Conservation (phyloP, 768 basidiomycete species). For the Hydnum rufescens region DNA sequence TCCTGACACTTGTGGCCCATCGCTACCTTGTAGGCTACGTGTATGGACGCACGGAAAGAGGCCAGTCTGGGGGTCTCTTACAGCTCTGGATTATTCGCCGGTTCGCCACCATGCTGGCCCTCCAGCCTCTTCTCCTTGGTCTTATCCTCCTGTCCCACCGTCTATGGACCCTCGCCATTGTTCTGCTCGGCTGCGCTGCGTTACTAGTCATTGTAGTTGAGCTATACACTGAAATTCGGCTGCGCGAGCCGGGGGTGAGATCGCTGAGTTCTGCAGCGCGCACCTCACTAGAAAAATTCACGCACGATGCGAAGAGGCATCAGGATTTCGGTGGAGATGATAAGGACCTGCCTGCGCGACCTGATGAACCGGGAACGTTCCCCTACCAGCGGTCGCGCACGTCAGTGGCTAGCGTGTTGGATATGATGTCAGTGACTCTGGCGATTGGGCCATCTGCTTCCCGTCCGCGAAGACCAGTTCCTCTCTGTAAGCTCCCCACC, state of each 20-base stretch:
- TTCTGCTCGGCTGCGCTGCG: conserved; percentile 36
- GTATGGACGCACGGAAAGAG: conserved; percentile 44
- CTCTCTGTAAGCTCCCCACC: conserved; percentile 33
- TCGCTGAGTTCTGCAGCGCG: conserved; percentile 36
- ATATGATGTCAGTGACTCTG: conserved; percentile 66
- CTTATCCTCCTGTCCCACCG: conserved; percentile 44
- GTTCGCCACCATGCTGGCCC: conserved; percentile 44
- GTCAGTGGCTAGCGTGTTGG: conserved; percentile 62
- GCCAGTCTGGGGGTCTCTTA: conserved; percentile 50
- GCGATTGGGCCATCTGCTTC: conserved; percentile 60
- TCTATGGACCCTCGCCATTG: conserved; percentile 53
- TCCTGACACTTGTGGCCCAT: conserved; percentile 55
- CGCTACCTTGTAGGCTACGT: conserved; percentile 65
- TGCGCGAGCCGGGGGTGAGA: conserved; percentile 27
- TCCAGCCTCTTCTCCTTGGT: conserved; percentile 60
- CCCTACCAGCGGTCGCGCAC: conserved; percentile 28
- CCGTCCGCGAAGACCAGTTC: conserved; percentile 36
- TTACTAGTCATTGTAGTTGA: conserved; percentile 41
- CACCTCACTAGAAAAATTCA: conserved; percentile 28
- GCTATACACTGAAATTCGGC: conserved; percentile 31
- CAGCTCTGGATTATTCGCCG: conserved; percentile 60
- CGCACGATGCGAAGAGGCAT: conserved; percentile 29
- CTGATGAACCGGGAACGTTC: background rate
- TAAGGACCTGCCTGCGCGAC: background rate
- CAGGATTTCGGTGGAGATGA: background rate